Percentiles rank a stretch among this genome's conserved stretches.
Conservation (phyloP, 140 eudicot species). For the Erigeron philadelphicus region DNA sequence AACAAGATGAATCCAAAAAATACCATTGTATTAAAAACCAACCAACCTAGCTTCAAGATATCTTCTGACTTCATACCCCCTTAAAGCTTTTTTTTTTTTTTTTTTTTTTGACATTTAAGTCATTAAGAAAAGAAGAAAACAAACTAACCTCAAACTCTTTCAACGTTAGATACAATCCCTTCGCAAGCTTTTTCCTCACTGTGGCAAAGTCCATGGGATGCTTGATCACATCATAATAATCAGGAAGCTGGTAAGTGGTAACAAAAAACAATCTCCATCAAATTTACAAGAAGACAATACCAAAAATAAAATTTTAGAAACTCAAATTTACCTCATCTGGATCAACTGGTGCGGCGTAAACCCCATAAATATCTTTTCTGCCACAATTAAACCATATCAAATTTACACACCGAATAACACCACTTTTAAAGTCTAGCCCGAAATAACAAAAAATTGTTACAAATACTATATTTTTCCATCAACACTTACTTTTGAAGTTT, state of each 20-base stretch:
- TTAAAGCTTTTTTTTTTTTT: background rate
- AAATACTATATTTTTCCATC: background rate
- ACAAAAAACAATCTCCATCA: constrained; percentile 14
- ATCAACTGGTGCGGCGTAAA: constrained; percentile 96
- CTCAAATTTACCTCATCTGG: constrained; percentile 79
- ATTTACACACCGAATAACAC: constrained; percentile 17
- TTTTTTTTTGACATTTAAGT: background rate
- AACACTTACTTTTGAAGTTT: constrained; percentile 76
- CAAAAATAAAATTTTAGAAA: background rate
- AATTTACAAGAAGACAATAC: constrained; percentile 8
- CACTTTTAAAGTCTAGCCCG: too few relatives aligned
- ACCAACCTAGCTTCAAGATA: background rate
- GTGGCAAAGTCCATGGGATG: constrained; percentile 96
- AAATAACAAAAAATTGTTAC: background rate
- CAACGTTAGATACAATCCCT: constrained; percentile 58
- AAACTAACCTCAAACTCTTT: constrained; percentile 79
- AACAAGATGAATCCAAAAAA: background rate
- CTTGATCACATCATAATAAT: constrained; percentile 76
- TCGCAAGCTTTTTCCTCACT: constrained; percentile 70
- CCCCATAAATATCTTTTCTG: constrained; percentile 99
- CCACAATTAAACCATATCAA: constrained; percentile 32
- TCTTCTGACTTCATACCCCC: background rate
- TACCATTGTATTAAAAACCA: background rate
- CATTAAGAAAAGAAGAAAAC: background rate
- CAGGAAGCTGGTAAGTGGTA: constrained; percentile 83